Evolutionary conservation across 148 eudicot genomes (phyloP).

Genomic region (Vaccinium vitisidaea): DNA sequence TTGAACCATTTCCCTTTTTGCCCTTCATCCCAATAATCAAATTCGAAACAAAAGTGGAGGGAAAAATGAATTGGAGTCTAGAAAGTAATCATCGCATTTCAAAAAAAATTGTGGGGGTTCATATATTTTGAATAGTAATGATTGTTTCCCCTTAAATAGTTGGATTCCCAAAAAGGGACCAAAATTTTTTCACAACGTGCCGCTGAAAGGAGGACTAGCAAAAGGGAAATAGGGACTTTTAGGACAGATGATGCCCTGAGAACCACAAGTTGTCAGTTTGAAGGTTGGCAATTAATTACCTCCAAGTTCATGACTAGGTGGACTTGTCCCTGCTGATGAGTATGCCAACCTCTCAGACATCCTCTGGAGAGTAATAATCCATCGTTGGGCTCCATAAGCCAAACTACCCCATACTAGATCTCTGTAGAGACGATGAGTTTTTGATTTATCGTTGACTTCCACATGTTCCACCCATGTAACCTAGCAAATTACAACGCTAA

Average conservation of each 20-base stretch:
- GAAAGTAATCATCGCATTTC: no score
- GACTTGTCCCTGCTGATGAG: background rate
- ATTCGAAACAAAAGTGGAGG: no score
- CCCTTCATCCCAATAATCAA: no score
- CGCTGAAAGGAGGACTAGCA: background rate
- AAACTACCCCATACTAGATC: conserved; percentile 20
- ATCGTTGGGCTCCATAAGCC: conserved; percentile 25
- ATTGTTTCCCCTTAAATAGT: no score
- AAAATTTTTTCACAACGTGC: background rate
- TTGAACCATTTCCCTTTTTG: no score
- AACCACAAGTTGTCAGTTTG: background rate
- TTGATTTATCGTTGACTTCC: conserved; percentile 28
- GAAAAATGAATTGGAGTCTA: no score
- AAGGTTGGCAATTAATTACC: background rate
- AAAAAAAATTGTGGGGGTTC: no score
- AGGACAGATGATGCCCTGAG: background rate
- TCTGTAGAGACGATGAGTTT: conserved; percentile 28
- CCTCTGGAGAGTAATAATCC: conserved; percentile 22
- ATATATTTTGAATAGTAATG: no score
- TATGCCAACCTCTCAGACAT: conserved; percentile 21
- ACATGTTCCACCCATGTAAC: conserved; percentile 43
- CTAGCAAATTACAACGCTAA: conserved; percentile 13
- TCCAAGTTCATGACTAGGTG: conserved; percentile 9
- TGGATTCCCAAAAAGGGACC: no score
- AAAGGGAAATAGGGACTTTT: background rate